Conservation (phyloP, 108 stramenopile species). For the Skeletonema potamos region DNA sequence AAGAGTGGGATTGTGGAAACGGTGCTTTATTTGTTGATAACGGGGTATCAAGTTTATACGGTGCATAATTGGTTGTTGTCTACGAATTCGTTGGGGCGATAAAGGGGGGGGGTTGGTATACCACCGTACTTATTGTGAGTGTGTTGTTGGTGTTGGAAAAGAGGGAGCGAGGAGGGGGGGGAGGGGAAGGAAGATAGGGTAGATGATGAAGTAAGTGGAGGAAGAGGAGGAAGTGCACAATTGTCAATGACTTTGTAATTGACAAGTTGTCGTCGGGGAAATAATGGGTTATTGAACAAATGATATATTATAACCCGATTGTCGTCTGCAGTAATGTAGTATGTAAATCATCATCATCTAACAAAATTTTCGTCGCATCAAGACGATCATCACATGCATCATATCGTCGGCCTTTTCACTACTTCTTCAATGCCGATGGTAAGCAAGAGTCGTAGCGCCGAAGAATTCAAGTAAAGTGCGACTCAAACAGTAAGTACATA, state of each 20-base stretch:
- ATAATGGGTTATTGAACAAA: neutral
- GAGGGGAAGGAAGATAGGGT: neutral
- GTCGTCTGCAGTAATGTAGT: neutral
- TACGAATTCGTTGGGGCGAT: conserved; percentile 21
- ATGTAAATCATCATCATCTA: neutral
- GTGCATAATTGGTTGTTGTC: conserved; percentile 76
- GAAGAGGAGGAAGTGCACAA: neutral
- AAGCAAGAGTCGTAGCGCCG: too few species aligned
- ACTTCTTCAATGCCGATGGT: conserved; percentile 5
- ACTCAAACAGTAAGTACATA: too few species aligned
- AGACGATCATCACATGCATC: neutral
- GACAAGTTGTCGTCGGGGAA: neutral
- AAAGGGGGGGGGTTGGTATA: neutral
- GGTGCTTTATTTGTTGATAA: conserved; percentile 69
- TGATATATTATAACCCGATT: neutral
- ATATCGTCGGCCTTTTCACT: too few species aligned
- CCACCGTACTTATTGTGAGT: too few species aligned
- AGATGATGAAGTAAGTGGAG: too few species aligned
- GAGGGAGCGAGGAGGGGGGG: neutral
- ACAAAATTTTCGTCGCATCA: neutral
- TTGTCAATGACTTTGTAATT: neutral
- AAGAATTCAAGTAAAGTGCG: too few species aligned
- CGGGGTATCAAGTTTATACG: conserved; percentile 81
- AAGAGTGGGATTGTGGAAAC: conserved; percentile 74
- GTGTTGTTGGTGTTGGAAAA: too few species aligned